A percentile compares a stretch with the other conserved stretches of the same genome.
phyloP scores from a whole-genome alignment of 1,139 yeast species.

The Geotrichum bryndzae region DNA sequence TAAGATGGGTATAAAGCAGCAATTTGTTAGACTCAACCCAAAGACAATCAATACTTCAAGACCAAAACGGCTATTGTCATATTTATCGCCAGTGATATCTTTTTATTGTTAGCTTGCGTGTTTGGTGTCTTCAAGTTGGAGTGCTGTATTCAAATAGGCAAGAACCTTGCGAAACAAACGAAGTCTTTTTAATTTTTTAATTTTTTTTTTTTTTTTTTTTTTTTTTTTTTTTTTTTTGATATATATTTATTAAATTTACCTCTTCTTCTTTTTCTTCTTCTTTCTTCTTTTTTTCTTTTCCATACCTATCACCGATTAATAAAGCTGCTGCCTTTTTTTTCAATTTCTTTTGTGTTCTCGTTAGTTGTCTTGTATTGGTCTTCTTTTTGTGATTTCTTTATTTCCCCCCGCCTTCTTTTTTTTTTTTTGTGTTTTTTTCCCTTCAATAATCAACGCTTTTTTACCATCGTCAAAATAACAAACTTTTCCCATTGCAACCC shows the following conservation, averaged over 20 bases:
- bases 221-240: not conserved
- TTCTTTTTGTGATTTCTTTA: not conserved
- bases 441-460: not conserved
- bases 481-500: not conserved
- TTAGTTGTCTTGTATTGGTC: not conserved
- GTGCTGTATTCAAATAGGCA: too few species aligned
- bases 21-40: too few species aligned
- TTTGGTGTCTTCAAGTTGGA: too few species aligned
- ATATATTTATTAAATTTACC: too few species aligned
- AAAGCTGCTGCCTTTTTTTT: not conserved
- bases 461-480: not conserved
- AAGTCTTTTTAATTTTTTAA: too few species aligned
- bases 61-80: not conserved
- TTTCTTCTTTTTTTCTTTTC: too few species aligned
- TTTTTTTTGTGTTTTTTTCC: not conserved
- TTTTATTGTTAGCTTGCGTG: not conserved
- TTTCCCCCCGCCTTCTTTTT: slow-evolving; percentile 1
- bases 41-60: too few species aligned
- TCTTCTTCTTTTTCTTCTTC: too few species aligned
- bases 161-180: too few species aligned
- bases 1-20: too few species aligned
- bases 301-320: too few species aligned
- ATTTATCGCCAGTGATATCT: not conserved
- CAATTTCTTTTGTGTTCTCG: not conserved
- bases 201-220: too few species aligned